Evolutionary conservation across 1,284 basidiomycete genomes (phyloP), one percentile per base, ranked within the genome.

Genomic region (Abortiporus biennis): DNA sequence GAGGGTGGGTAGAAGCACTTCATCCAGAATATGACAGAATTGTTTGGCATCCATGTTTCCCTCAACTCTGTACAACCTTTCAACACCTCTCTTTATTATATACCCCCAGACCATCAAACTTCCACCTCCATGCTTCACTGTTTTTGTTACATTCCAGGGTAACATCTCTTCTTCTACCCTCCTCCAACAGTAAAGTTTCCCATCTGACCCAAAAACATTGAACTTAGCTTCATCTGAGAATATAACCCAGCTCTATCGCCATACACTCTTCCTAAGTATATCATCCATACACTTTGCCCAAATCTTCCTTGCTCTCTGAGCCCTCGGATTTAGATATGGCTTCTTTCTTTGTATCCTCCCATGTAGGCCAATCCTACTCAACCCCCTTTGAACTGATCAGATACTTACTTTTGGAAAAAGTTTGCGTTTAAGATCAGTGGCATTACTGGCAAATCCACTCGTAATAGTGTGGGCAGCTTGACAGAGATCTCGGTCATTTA

Each of bases 71-170:
- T 51, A 47, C 38, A 59, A 46, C 24, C 43, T 29, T 4, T 57
- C 57, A 2, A 53, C 48, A 15, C 61, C 33, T 35, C 16, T 3
- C 25, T 27, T 30, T 35, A 43, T 49, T 11, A 63, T 45, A 38
- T 57, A 61, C 8, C 58, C 61, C 59, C 57, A 61, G 2, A 58
- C 51, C 56, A 55, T 57, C 2, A 62, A 17, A 39, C 41, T 53
- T 38, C 55, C 58, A 20, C 56, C 56, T 15, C 56, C 54, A 49
- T 46, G 40, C 43, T 50, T 52, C 15, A 52, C 38, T 12, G 42
- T 52, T 37, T 30, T 38, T 9, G n/a, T 24, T n/a, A 39, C 38
- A 29, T 29, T 29, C n/a, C 27, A 9, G 8, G 8, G 9, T n/a
- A 29, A n/a, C 8, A 9, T 9, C n/a, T 29, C 27, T n/a, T 29